Evolutionary conservation across 768 basidiomycete genomes (phyloP).

Genomic region (Stropharia rugosoannulata): DNA sequence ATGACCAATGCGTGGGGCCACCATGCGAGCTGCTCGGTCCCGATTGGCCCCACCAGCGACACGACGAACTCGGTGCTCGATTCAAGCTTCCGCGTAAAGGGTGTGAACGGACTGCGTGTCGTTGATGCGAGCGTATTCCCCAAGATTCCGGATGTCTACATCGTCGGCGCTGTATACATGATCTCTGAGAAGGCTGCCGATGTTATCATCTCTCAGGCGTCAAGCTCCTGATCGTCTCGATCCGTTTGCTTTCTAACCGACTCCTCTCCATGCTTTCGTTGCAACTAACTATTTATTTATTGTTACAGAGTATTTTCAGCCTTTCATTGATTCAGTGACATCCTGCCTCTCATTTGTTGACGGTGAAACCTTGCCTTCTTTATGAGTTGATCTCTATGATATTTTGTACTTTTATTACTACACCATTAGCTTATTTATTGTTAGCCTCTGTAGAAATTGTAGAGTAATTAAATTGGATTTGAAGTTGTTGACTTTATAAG

Average conservation of each 20-base stretch:
- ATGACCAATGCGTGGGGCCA: constrained; percentile 7
- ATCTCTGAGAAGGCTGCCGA: constrained; percentile 9
- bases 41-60: constrained; percentile 5
- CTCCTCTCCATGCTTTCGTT: background rate
- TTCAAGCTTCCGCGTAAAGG: constrained; percentile 7
- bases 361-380: too few relatives aligned
- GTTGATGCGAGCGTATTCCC: constrained; percentile 9
- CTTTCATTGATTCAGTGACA: background rate
- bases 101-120: constrained; percentile 3
- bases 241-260: background rate
- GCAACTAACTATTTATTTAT: background rate
- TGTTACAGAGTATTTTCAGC: background rate
- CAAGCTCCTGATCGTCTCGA: background rate
- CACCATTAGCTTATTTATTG: too few relatives aligned
- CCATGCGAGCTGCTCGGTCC: constrained; percentile 8
- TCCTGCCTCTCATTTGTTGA: too few relatives aligned
- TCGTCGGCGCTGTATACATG: constrained; percentile 8
- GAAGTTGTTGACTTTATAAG: too few relatives aligned
- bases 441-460: too few relatives aligned
- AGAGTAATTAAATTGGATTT: too few relatives aligned
- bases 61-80: background rate
- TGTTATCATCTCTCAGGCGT: constrained; percentile 2
- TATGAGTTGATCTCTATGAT: too few relatives aligned
- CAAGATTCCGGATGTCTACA: constrained; percentile 7
- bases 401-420: too few relatives aligned